phyloP scores from a whole-genome alignment of 2,329 filamentous ascomycete genomes.

The Trichoderma sp. region DNA sequence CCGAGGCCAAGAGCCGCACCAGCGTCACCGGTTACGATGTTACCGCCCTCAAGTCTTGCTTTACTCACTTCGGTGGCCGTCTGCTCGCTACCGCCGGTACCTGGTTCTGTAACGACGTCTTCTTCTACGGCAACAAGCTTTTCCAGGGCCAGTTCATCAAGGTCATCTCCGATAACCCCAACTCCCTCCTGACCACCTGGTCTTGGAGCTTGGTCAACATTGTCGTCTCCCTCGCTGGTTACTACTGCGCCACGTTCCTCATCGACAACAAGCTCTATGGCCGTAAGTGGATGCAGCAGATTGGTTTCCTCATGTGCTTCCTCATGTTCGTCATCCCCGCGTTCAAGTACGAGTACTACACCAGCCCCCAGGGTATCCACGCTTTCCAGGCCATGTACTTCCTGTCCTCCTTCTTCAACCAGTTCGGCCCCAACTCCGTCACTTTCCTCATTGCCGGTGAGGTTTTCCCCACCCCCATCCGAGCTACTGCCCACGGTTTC shows the following conservation, averaged over 20 bases:
- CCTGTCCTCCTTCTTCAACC: conserved; percentile 97
- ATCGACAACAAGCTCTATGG: conserved; percentile 98
- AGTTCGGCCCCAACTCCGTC: conserved; percentile 94
- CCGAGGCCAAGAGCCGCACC: conserved; percentile 78
- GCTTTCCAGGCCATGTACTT: conserved; percentile 99
- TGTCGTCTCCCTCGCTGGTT: conserved; percentile 79
- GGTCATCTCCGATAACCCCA: conserved; percentile 69
- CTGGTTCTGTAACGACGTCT: conserved; percentile 97
- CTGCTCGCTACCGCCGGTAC: conserved; percentile 81
- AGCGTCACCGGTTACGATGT: conserved; percentile 91
- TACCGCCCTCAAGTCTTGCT: conserved; percentile 75
- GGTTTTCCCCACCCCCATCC: conserved; percentile 92
- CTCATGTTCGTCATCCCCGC: conserved; percentile 90
- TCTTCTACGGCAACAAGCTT: conserved; percentile 99
- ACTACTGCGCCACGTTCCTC: conserved; percentile 84
- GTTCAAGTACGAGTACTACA: conserved; percentile 87
- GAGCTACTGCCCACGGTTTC: conserved; percentile 91
- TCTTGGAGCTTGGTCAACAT: conserved; percentile 92
- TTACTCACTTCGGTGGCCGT: conserved; percentile 82
- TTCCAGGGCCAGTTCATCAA: conserved; percentile 91
- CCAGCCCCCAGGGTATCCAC: conserved; percentile 67
- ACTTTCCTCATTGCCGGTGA: conserved; percentile 96
- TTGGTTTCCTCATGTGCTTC: conserved; percentile 92
- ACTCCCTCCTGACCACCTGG: conserved; percentile 83
- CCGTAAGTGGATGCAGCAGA: conserved; percentile 92